These are phyloP conservation scores for Hemisphaericaspora xylanilytica DNA, from an alignment of 1,139 yeast species.

Conservation along the genomic window DNA sequence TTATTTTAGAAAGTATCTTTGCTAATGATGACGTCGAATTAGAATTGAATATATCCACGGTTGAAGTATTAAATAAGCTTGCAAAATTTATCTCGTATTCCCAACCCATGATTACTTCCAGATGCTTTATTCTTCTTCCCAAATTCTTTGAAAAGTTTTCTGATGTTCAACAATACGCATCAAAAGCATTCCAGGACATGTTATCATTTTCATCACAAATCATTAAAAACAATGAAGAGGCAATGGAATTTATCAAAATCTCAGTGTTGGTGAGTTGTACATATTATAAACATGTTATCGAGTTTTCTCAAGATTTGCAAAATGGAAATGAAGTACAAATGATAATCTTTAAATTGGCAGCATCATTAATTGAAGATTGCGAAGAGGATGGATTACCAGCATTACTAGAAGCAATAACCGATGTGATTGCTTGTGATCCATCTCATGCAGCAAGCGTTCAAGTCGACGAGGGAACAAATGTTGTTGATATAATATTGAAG, in stretches of 20 bases:
- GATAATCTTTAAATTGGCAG: constrained; percentile 27
- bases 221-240: constrained; percentile 13
- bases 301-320: constrained; percentile 24
- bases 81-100: constrained; percentile 18
- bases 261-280: constrained; percentile 55
- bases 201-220: constrained; percentile 24
- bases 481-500: constrained; percentile 55
- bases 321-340: constrained; percentile 22
- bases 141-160: constrained; percentile 54
- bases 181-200: constrained; percentile 37
- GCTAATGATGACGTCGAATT: constrained; percentile 42
- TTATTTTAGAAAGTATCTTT: constrained; percentile 40
- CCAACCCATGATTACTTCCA: constrained; percentile 37
- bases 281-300: constrained; percentile 50
- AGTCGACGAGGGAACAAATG: constrained; percentile 19
- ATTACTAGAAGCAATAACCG: constrained; percentile 66
- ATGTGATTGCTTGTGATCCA: constrained; percentile 48
- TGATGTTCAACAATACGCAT: constrained; percentile 28
- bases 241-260: constrained; percentile 27
- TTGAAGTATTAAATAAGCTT: constrained; percentile 23
- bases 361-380: constrained; percentile 55
- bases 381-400: constrained; percentile 82
- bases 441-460: constrained; percentile 30
- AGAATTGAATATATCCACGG: constrained; percentile 17
- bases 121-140: constrained; percentile 53